Percentiles rank a stretch among this genome's conserved stretches.
phyloP scores from a whole-genome alignment of 2,329 filamentous ascomycete species.

The Huntiella abstrusa region DNA sequence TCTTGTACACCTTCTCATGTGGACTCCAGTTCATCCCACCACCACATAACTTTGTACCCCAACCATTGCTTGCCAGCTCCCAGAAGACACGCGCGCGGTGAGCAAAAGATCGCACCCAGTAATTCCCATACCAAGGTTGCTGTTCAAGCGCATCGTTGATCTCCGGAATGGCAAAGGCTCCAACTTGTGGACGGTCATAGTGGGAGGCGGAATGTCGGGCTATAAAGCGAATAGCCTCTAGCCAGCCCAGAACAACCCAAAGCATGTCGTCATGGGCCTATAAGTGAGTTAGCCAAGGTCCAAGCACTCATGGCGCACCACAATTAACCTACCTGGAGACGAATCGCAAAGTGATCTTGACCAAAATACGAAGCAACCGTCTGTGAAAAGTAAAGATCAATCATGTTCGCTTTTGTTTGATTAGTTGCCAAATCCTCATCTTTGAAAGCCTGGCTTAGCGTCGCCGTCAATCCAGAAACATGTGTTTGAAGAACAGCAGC shows the following conservation, averaged over 20 bases:
- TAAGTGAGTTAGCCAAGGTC: not conserved
- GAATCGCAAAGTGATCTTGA: slow-evolving; percentile 57
- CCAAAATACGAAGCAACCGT: slow-evolving; percentile 66
- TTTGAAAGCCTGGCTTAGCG: slow-evolving; percentile 44
- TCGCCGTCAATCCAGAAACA: slow-evolving; percentile 51
- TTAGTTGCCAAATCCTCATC: slow-evolving; percentile 21
- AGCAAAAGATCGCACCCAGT: slow-evolving; percentile 60
- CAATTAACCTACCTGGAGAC: slow-evolving; percentile 28
- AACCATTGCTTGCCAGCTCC: slow-evolving; percentile 58
- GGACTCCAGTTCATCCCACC: slow-evolving; percentile 91
- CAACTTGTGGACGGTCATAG: slow-evolving; percentile 23
- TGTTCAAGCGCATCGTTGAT: slow-evolving; percentile 20
- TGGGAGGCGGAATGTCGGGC: slow-evolving; percentile 46
- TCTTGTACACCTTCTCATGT: slow-evolving; percentile 67
- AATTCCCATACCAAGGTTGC: slow-evolving; percentile 53
- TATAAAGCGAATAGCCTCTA: slow-evolving; percentile 65
- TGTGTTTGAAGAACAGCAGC: slow-evolving; percentile 69
- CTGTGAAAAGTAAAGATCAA: slow-evolving; percentile 68
- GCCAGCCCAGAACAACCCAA: slow-evolving; percentile 86
- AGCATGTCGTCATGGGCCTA: slow-evolving; percentile 87
- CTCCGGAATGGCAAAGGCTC: slow-evolving; percentile 13
- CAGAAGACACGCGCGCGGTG: slow-evolving; percentile 75
- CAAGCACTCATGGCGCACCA: not conserved
- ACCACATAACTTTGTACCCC: slow-evolving; percentile 62
- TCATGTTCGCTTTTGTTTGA: slow-evolving; percentile 51